These are phyloP conservation scores for Xylaria sp. DNA, from an alignment of 2,329 filamentous ascomycete genomes.

Conservation along the genomic window DNA sequence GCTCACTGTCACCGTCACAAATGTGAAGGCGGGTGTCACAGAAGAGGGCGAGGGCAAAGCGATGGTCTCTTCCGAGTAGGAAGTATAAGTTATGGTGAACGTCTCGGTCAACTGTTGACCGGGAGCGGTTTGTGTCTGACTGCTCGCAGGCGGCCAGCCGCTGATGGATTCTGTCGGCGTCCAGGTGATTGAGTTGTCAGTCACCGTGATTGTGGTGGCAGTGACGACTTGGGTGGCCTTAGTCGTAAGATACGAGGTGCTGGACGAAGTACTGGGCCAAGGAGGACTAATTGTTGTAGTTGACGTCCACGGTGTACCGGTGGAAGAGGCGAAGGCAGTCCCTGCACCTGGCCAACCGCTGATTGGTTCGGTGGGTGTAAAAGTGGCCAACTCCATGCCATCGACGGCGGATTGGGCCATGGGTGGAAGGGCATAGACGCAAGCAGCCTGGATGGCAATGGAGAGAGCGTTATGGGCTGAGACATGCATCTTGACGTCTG, in stretches of 20 bases:
- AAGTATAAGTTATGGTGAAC: constrained; percentile 35
- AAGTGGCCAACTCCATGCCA: constrained; percentile 14
- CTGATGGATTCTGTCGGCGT: constrained; percentile 26
- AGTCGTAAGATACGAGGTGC: constrained; percentile 25
- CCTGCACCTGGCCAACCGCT: constrained; percentile 29
- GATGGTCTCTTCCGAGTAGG: constrained; percentile 33
- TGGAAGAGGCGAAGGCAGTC: constrained; percentile 1
- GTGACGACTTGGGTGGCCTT: constrained; percentile 23
- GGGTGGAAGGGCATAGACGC: constrained; percentile 34
- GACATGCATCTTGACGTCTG: constrained; percentile 32
- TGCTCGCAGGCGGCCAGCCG: constrained; percentile 29
- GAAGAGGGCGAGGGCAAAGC: constrained; percentile 15
- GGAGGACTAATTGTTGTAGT: constrained; percentile 19
- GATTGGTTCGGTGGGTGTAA: constrained; percentile 27
- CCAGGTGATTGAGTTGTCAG: constrained; percentile 35
- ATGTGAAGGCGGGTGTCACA: constrained; percentile 17
- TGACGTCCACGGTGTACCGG: constrained; percentile 10
- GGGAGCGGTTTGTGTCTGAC: constrained; percentile 18
- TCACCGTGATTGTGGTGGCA: constrained; percentile 38
- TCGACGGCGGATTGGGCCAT: constrained; percentile 13
- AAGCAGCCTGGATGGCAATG: constrained; percentile 31
- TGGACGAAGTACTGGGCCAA: constrained; percentile 10
- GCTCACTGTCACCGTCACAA: constrained; percentile 33
- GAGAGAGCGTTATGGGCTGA: constrained; percentile 25
- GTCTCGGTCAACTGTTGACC: constrained; percentile 32